Evolutionary conservation across 2,329 filamentous ascomycete species (phyloP).

Genomic region (Fusarium albidum): DNA sequence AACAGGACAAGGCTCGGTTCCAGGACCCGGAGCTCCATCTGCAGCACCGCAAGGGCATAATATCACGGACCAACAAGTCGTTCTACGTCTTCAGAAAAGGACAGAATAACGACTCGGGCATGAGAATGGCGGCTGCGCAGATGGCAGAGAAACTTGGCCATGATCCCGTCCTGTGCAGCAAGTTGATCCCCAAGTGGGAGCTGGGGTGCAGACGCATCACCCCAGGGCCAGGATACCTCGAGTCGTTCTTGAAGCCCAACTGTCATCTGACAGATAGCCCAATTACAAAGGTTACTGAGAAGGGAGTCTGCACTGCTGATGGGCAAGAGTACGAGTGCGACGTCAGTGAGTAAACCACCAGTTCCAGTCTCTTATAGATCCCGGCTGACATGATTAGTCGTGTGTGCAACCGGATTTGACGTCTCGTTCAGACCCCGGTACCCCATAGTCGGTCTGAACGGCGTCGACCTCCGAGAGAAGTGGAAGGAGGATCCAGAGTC

Average conservation of each 20-base stretch:
- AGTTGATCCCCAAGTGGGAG: constrained; percentile 36
- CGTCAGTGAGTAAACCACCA: constrained; percentile 27
- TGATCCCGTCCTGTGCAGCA: constrained; percentile 30
- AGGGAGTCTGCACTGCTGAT: constrained; percentile 28
- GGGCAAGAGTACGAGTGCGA: constrained; percentile 33
- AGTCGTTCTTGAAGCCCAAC: constrained; percentile 31
- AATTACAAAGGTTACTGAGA: constrained; percentile 31
- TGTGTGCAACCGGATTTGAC: constrained; percentile 66
- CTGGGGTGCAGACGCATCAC: constrained; percentile 33
- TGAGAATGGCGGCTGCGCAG: constrained; percentile 33
- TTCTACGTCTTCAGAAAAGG: constrained; percentile 47
- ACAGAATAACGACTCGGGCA: constrained; percentile 31
- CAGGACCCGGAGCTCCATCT: constrained; percentile 63
- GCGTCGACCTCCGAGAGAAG: constrained; percentile 56
- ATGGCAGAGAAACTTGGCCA: constrained; percentile 35
- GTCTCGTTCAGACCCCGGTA: constrained; percentile 61
- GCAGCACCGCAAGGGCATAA: constrained; percentile 52
- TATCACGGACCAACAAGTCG: constrained; percentile 39
- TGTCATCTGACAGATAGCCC: constrained; percentile 32
- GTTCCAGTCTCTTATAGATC: neutral
- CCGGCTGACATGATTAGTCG: too few species aligned
- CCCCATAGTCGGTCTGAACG: constrained; percentile 56
- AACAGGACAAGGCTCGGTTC: constrained; percentile 55
- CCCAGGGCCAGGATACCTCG: constrained; percentile 31
- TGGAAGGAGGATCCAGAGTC: constrained; percentile 54